phyloP scores from a whole-genome alignment of 2,329 filamentous ascomycete species.

The Clarireedia homoeocarpa region DNA sequence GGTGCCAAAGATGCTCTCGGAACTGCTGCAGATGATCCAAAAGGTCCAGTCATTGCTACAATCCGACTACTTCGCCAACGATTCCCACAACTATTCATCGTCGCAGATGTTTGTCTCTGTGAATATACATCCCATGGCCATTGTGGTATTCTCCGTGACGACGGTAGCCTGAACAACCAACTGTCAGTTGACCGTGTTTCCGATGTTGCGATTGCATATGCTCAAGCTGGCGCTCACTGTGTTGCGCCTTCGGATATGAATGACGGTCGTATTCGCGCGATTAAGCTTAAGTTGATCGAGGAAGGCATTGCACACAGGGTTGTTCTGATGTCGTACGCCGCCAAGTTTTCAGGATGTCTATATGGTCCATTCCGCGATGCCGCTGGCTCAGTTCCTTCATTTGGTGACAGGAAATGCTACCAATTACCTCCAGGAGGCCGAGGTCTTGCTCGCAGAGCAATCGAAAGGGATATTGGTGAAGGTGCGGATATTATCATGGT shows the following conservation, averaged over 20 bases:
- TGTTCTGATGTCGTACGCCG: constrained; percentile 93
- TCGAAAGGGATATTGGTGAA: constrained; percentile 81
- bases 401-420: constrained; percentile 94
- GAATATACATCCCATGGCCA: constrained; percentile 98
- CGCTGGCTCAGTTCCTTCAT: constrained; percentile 81
- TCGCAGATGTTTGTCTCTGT: constrained; percentile 90
- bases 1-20: constrained; percentile 84
- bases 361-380: constrained; percentile 98
- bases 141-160: constrained; percentile 90
- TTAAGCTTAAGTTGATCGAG: constrained; percentile 96
- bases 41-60: constrained; percentile 80
- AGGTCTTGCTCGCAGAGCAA: constrained; percentile 84
- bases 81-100: constrained; percentile 88
- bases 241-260: constrained; percentile 99
- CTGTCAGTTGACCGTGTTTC: constrained; percentile 91
- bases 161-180: constrained; percentile 86
- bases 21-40: constrained; percentile 84
- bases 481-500: constrained; percentile 99
- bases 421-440: constrained; percentile 89
- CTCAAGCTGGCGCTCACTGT: constrained; percentile 90
- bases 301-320: constrained; percentile 86
- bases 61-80: constrained; percentile 77
- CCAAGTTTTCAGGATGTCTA: constrained; percentile 93
- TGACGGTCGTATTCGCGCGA: constrained; percentile 91
- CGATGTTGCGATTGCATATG: constrained; percentile 96